Percentiles rank a stretch among this genome's conserved stretches.
Evolutionary conservation across 495 filamentous ascomycete genomes (phyloP).

Genomic region (Hypoxylon rickii): DNA sequence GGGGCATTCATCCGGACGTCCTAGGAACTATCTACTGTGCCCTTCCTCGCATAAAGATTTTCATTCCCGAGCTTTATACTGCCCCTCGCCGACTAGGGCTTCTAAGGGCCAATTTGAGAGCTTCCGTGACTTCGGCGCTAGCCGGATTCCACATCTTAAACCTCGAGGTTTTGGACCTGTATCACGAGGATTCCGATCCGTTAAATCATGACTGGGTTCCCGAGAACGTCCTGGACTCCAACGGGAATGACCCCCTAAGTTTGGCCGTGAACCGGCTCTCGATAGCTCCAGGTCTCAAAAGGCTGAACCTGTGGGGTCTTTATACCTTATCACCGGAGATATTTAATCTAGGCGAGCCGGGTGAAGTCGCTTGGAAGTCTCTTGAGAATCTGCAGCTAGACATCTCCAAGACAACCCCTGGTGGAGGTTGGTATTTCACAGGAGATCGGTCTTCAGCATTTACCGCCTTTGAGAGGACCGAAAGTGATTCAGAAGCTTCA

Average conservation of each 20-base stretch:
- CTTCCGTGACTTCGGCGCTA: too few relatives aligned
- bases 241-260: slow-evolving; percentile 4
- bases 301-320: not conserved
- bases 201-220: slow-evolving; percentile 4
- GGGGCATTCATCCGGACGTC: too few relatives aligned
- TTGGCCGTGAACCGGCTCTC: slow-evolving; percentile 8
- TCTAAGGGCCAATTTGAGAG: too few relatives aligned
- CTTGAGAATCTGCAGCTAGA: not conserved
- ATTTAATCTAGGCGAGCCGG: slow-evolving; percentile 3
- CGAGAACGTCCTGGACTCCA: not conserved
- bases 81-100: too few relatives aligned
- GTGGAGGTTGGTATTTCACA: slow-evolving; percentile 7
- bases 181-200: not conserved
- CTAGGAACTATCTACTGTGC: too few relatives aligned
- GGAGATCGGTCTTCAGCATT: not conserved
- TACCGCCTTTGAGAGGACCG: not conserved
- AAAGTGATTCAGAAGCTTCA: not conserved
- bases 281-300: not conserved
- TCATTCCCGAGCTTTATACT: too few relatives aligned
- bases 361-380: not conserved
- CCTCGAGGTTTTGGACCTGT: not conserved
- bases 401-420: slow-evolving; percentile 4
- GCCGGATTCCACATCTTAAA: not conserved
- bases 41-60: too few relatives aligned
- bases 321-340: slow-evolving; percentile 2